phyloP scores from a whole-genome alignment of 768 basidiomycete species.

The Tylopilus balloui region DNA sequence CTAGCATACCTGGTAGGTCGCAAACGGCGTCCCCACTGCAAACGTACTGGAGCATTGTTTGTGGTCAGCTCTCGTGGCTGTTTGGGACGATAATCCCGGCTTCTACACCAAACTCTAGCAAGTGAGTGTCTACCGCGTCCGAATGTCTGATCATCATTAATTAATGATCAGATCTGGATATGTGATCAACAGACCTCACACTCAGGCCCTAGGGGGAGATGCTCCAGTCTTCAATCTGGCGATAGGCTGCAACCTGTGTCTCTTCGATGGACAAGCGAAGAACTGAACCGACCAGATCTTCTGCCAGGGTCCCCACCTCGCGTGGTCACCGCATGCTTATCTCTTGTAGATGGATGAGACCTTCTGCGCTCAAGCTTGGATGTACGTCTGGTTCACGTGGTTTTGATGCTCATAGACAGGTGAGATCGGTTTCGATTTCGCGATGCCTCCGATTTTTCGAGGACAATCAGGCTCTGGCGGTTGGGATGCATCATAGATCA shows the following conservation, averaged over 20 bases:
- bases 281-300: background rate
- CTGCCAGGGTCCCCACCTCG: background rate
- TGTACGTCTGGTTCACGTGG: background rate
- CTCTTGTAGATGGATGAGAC: background rate
- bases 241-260: background rate
- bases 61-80: background rate
- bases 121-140: background rate
- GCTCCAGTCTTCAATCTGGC: background rate
- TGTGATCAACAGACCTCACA: background rate
- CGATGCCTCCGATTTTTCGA: background rate
- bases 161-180: slow-evolving; percentile 2
- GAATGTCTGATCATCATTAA: background rate
- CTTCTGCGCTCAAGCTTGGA: background rate
- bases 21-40: background rate
- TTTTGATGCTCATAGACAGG: background rate
- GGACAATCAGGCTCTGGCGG: background rate
- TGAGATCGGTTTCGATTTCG: background rate
- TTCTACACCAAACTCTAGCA: background rate
- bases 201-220: background rate
- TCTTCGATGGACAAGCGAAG: background rate
- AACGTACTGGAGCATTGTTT: background rate
- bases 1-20: background rate
- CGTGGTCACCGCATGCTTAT: background rate
- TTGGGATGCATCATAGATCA: background rate
- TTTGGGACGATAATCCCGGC: background rate